Conservation (phyloP, 371 early-diverging fungal species). For the Lichtheimia hyalospora region DNA sequence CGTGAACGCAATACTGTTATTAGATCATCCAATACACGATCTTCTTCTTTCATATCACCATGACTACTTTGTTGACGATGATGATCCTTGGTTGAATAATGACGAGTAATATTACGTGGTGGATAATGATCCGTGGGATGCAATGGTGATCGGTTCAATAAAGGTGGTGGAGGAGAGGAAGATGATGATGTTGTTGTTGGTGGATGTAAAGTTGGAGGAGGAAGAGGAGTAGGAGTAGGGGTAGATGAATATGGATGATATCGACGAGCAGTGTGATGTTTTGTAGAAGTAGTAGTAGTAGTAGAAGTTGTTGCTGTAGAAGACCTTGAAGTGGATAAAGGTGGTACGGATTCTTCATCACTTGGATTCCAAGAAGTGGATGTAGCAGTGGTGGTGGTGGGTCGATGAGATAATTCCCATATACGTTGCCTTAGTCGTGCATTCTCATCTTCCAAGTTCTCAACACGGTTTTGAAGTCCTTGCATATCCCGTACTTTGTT, state of each 20-base stretch:
- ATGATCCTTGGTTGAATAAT: neutral
- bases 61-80: neutral
- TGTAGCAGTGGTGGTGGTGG: slow-evolving; percentile 1
- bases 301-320: neutral
- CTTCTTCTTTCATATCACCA: slow-evolving; percentile 7
- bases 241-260: neutral
- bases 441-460: slow-evolving; percentile 19
- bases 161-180: slow-evolving; percentile 3
- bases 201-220: neutral
- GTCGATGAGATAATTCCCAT: slow-evolving; percentile 18
- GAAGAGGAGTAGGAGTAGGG: neutral
- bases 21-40: slow-evolving; percentile 20
- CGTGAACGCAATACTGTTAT: slow-evolving; percentile 16
- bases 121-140: slow-evolving; percentile 7
- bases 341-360: too few species aligned
- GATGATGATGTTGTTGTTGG: neutral
- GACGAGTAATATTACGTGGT: neutral
- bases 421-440: slow-evolving; percentile 17
- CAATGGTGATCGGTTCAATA: neutral
- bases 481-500: slow-evolving; percentile 17
- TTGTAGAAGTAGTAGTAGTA: neutral
- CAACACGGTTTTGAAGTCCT: slow-evolving; percentile 17
- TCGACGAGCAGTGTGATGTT: neutral
- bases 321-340: neutral
- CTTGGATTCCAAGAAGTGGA: too few species aligned